Percentiles rank a stretch among this genome's conserved stretches.
Evolutionary conservation across 768 basidiomycete genomes (phyloP).

Genomic region (Leccinum subtestaceum): DNA sequence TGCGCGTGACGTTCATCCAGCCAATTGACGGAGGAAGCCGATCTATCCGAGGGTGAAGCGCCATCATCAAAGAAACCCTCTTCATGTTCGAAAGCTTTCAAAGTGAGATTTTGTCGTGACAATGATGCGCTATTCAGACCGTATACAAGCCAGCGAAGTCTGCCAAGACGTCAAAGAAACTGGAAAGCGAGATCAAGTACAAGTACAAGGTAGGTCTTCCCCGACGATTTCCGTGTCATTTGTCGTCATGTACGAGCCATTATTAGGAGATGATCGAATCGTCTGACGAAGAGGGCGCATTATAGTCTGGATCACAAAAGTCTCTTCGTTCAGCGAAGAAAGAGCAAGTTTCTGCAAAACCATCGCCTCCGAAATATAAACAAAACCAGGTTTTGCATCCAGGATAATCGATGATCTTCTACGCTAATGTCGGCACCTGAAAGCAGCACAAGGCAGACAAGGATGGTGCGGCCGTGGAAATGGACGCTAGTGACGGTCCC

Average conservation of each 20-base stretch:
- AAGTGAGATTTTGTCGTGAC: slow-evolving; percentile 2
- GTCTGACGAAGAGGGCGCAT: slow-evolving; percentile 26
- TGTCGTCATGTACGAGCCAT: background rate
- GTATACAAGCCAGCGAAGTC: slow-evolving; percentile 12
- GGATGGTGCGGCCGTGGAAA: slow-evolving; percentile 9
- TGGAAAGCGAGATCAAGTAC: slow-evolving; percentile 19
- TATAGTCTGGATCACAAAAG: slow-evolving; percentile 4
- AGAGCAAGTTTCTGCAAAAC: background rate
- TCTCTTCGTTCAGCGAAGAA: slow-evolving; percentile 11
- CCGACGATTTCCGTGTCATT: background rate
- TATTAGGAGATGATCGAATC: slow-evolving; percentile 28
- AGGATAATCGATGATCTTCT: background rate
- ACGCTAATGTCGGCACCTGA: background rate
- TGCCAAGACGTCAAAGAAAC: slow-evolving; percentile 12
- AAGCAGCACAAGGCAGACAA: slow-evolving; percentile 2
- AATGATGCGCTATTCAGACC: background rate
- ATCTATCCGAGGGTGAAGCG: slow-evolving; percentile 2
- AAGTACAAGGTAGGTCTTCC: slow-evolving; percentile 27
- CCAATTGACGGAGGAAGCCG: slow-evolving; percentile 26
- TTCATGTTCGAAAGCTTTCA: slow-evolving; percentile 10
- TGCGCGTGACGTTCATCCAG: slow-evolving; percentile 9
- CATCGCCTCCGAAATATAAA: slow-evolving; percentile 11
- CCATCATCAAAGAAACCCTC: slow-evolving; percentile 13
- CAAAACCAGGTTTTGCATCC: slow-evolving; percentile 9
- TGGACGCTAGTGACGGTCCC: slow-evolving; percentile 5